A percentile compares a stretch with the other conserved stretches of the same genome.
Evolutionary conservation across 148 eudicot genomes (phyloP).

Genomic region (Salicornia ramosissima): DNA sequence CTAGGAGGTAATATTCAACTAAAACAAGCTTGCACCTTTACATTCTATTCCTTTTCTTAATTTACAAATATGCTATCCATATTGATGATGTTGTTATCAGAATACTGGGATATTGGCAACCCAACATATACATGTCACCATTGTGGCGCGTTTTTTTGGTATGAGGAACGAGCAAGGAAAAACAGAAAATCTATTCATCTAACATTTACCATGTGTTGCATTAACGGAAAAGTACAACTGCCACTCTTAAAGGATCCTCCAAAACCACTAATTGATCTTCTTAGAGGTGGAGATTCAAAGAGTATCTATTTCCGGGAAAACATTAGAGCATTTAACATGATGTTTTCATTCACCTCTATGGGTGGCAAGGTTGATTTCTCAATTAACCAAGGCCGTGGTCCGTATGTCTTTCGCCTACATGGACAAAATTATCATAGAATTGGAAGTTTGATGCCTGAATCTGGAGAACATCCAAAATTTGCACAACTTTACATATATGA

Average conservation of each 20-base stretch:
- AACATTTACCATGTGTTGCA: neutral
- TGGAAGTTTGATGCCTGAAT: neutral
- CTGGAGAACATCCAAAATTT: neutral
- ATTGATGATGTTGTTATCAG: too few relatives aligned
- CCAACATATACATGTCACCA: neutral
- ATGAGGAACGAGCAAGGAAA: neutral
- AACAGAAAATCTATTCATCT: neutral
- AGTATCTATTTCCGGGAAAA: conserved; percentile 5
- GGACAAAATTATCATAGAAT: conserved; percentile 6
- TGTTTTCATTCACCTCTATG: conserved; percentile 11
- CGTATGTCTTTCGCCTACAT: neutral
- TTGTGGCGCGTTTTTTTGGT: conserved; percentile 13
- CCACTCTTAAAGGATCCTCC: conserved; percentile 1
- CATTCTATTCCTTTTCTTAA: too few relatives aligned
- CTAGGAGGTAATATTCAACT: too few relatives aligned
- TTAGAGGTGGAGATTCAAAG: too few relatives aligned
- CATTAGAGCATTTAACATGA: conserved; percentile 4
- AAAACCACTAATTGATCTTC: neutral
- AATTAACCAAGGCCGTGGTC: neutral
- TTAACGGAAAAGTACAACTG: neutral
- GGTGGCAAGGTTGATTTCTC: neutral
- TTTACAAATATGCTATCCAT: too few relatives aligned
- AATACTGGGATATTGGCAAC: neutral
- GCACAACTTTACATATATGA: conserved; percentile 14
- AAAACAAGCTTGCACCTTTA: too few relatives aligned